Conservation (phyloP, 2,329 filamentous ascomycete genomes). For the Aspergillus bombycis region DNA sequence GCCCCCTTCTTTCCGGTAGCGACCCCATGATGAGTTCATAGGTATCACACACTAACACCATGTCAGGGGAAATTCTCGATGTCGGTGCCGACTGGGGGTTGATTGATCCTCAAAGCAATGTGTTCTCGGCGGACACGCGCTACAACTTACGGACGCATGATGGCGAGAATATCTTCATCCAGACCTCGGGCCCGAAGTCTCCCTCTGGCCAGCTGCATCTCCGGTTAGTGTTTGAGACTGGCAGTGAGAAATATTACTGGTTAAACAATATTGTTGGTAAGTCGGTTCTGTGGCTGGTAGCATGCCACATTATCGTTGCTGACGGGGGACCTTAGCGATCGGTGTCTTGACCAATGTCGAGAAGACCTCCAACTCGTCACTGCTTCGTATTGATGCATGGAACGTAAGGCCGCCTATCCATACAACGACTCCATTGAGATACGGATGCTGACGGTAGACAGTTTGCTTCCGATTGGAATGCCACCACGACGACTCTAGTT, state of each 20-base stretch:
- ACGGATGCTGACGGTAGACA: not conserved
- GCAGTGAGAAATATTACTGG: slow-evolving; percentile 31
- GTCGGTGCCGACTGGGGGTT: slow-evolving; percentile 32
- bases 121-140: slow-evolving; percentile 32
- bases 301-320: not conserved
- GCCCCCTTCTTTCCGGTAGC: slow-evolving; percentile 25
- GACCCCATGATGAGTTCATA: too few relatives aligned
- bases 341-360: slow-evolving; percentile 22
- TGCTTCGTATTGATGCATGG: slow-evolving; percentile 30
- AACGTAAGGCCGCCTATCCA: slow-evolving; percentile 22
- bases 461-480: not conserved
- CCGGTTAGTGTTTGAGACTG: slow-evolving; percentile 27
- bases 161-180: slow-evolving; percentile 28
- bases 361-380: slow-evolving; percentile 11
- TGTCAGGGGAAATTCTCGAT: slow-evolving; percentile 25
- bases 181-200: slow-evolving; percentile 24
- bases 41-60: too few relatives aligned
- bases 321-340: slow-evolving; percentile 18
- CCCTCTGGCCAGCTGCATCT: slow-evolving; percentile 27
- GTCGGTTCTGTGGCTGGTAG: not conserved
- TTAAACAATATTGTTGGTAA: slow-evolving; percentile 32
- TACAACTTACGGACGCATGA: slow-evolving; percentile 32
- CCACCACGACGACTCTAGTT: not conserved
- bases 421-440: not conserved
- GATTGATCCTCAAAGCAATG: slow-evolving; percentile 25